Evolutionary conservation across 768 basidiomycete species (phyloP).

Genomic region (Auricularia heimuer): DNA sequence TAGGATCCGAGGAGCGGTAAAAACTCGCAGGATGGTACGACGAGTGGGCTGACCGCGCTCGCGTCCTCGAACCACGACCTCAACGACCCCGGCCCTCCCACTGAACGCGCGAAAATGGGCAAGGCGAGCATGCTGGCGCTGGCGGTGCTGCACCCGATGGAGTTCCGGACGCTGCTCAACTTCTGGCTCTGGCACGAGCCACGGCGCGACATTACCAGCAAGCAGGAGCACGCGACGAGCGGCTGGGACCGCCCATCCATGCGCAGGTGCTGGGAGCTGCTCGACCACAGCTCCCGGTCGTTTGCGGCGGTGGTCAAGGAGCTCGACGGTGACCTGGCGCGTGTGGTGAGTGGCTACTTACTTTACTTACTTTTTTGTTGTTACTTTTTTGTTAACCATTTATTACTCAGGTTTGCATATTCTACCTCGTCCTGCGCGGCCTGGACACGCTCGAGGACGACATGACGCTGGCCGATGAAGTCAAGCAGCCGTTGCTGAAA

Average conservation of each 20-base stretch:
- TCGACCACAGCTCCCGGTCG: constrained; percentile 82
- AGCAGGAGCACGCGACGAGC: constrained; percentile 64
- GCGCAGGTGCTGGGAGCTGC: constrained; percentile 81
- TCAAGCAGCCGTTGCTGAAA: constrained; percentile 80
- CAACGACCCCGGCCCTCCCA: too few relatives aligned
- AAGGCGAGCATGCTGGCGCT: constrained; percentile 52
- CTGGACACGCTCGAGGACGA: constrained; percentile 99
- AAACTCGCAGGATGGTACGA: too few relatives aligned
- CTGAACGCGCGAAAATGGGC: constrained; percentile 31
- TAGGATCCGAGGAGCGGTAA: too few relatives aligned
- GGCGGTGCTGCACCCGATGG: constrained; percentile 67
- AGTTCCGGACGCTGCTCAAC: constrained; percentile 75
- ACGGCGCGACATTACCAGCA: constrained; percentile 70
- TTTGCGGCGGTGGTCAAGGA: constrained; percentile 94
- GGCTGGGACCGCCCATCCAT: constrained; percentile 83
- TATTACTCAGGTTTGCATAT: constrained; percentile 67
- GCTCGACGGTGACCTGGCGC: constrained; percentile 86
- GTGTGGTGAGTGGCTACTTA: constrained; percentile 51
- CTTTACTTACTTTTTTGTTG: neutral
- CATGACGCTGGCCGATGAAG: constrained; percentile 81
- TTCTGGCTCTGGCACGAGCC: constrained; percentile 76
- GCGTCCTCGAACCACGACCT: too few relatives aligned
- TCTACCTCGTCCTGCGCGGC: constrained; percentile 88
- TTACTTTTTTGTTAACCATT: too few relatives aligned
- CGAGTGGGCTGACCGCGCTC: too few relatives aligned